Base-by-base conservation (phyloP, 306 rosid genomes). In the Cicer bijugum region DNA sequence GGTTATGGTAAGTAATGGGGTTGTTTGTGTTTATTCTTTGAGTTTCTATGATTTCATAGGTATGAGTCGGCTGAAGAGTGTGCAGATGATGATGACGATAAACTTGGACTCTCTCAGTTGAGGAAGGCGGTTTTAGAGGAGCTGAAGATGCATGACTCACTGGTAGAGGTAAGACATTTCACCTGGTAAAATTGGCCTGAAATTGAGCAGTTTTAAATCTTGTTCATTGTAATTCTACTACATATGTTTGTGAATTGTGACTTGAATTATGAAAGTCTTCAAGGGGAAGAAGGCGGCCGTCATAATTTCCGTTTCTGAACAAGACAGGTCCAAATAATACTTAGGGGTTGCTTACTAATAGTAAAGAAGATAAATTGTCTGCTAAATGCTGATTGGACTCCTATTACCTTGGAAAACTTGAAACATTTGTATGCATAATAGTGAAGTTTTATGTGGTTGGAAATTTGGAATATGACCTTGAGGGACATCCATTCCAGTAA, bases 31-130 rank as follows among this genome's bases (percentile, higher is more conserved):
- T 77, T 59, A 63, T 53, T 65, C 19, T 45, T 57, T 70, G 10
- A 12, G 12, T 45, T 78, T 56, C 78, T 12, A 81, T 59, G 76
- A 56, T 73, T 80, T 68, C 57, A 9, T 67, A 84, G 87, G 58
- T 84, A 84, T 69, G 81, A 80, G 44, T 69, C 71, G 64, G 99
- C 97, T 15, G 96, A 84, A 74, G 93, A 90, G 67, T 90, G 97
- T 82, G 93, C 99, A 12, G 97, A 95, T 64, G 99, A 95, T 78
- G 99, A 95, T 69, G 99, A 95, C 62, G 97, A 91, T 42, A 95
- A 87, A 80, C 63, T 73, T 74, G 87, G 80, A 69, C 60, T 84
- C 66, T 73, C 72, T 56, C 68, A 80, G 82, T 77, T 84, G 83
- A 84, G 87, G 80, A 84, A 80, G 82, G 65, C 75, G 5, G 40